Percentiles rank a stretch among this genome's conserved stretches.
phyloP scores from a whole-genome alignment of 2,329 filamentous ascomycete species.

The Aspergillus sp. region DNA sequence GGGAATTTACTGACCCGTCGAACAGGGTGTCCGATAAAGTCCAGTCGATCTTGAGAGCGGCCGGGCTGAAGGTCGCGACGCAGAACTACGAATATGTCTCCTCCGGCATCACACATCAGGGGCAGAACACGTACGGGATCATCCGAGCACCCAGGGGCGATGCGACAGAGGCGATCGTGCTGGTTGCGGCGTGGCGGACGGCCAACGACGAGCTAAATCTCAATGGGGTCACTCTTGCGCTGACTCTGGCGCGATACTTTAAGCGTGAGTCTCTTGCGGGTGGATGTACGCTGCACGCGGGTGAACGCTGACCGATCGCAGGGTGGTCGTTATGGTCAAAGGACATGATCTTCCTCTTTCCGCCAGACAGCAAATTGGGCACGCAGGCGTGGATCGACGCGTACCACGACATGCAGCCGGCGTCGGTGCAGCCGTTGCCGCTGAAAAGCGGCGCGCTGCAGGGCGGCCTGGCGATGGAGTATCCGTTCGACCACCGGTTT shows the following conservation, averaged over 20 bases:
- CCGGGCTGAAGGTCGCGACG: conserved; percentile 81
- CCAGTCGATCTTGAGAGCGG: conserved; percentile 70
- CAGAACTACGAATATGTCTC: conserved; percentile 86
- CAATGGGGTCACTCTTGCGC: conserved; percentile 79
- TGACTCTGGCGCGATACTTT: conserved; percentile 91
- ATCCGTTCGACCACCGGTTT: conserved; percentile 79
- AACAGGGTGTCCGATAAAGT: conserved; percentile 64
- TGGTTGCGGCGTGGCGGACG: conserved; percentile 86
- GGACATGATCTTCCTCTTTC: conserved; percentile 89
- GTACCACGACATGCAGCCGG: conserved; percentile 84
- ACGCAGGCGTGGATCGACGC: conserved; percentile 97
- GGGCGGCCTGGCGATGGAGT: conserved; percentile 90
- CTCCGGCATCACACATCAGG: conserved; percentile 69
- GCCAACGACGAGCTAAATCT: conserved; percentile 75
- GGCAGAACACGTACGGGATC: conserved; percentile 91
- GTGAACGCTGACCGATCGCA: conserved; percentile 30
- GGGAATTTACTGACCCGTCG: conserved; percentile 11
- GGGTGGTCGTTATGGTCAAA: conserved; percentile 98
- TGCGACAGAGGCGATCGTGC: conserved; percentile 92
- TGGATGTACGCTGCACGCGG: background rate
- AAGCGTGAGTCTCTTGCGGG: conserved; percentile 57
- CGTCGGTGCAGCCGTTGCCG: conserved; percentile 70
- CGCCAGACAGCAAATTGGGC: conserved; percentile 83
- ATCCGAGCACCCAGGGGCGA: conserved; percentile 91
- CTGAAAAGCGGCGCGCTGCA: conserved; percentile 93